Conservation (phyloP, 2,329 filamentous ascomycete species). For the Purpureocillium lavendulum region DNA sequence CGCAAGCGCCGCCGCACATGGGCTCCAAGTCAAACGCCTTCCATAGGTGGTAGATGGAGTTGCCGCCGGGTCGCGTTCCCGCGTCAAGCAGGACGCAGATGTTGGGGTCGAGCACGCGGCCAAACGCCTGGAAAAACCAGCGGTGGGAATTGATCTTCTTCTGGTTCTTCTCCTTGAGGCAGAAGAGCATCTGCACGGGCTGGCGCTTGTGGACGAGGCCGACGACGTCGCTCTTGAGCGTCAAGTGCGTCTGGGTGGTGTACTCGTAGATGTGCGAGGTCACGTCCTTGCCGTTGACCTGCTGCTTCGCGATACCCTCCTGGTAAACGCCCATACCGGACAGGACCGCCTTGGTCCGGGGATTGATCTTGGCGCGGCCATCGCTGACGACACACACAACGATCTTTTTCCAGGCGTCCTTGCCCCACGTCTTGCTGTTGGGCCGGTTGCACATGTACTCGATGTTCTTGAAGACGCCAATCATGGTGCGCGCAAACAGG, state of each 20-base stretch:
- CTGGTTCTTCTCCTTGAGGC: conserved; percentile 98
- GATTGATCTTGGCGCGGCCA: conserved; percentile 94
- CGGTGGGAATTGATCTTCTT: conserved; percentile 99
- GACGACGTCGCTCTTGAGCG: conserved; percentile 85
- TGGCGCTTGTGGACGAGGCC: conserved; percentile 76
- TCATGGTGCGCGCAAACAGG: conserved; percentile 90
- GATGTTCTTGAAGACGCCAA: conserved; percentile 96
- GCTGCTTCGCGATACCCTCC: conserved; percentile 96
- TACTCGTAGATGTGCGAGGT: conserved; percentile 98
- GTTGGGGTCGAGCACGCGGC: conserved; percentile 83
- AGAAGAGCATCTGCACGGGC: conserved; percentile 95
- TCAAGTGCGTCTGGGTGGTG: conserved; percentile 76
- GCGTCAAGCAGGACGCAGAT: conserved; percentile 96
- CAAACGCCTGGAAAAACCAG: conserved; percentile 99
- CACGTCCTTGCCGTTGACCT: conserved; percentile 93
- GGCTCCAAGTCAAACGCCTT: conserved; percentile 97
- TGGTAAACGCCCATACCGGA: conserved; percentile 95
- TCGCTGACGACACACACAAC: conserved; percentile 97
- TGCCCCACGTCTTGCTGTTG: conserved; percentile 95
- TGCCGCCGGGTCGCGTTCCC: conserved; percentile 86
- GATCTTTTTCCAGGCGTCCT: conserved; percentile 99
- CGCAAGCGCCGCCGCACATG: conserved; percentile 94
- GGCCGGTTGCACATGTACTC: conserved; percentile 94
- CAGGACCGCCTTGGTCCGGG: conserved; percentile 77
- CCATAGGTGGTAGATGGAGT: conserved; percentile 97